phyloP scores from a whole-genome alignment of 129 eudicot genomes.

The Centella asiatica region DNA sequence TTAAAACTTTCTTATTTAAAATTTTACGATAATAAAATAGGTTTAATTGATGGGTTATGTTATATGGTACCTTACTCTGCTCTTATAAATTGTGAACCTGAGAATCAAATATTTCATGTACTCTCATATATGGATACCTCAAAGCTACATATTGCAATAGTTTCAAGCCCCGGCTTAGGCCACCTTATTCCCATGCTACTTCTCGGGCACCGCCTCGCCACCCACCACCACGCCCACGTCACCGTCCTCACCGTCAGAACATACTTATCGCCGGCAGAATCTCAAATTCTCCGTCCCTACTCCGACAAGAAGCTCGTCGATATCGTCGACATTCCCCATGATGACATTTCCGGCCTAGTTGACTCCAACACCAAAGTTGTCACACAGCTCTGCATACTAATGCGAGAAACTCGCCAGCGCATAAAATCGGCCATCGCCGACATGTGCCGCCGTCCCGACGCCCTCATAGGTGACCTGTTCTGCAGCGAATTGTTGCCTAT shows the following conservation, averaged over 20 bases:
- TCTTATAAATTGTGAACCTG: no score
- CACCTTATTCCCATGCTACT: slow-evolving; percentile 20
- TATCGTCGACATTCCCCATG: slow-evolving; percentile 34
- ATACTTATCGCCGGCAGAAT: slow-evolving; percentile 6
- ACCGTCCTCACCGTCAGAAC: slow-evolving; percentile 18
- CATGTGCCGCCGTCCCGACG: slow-evolving; percentile 30
- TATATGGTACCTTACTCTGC: no score
- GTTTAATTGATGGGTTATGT: no score
- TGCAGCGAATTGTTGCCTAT: slow-evolving; percentile 24
- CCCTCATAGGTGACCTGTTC: slow-evolving; percentile 40
- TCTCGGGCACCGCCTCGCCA: slow-evolving; percentile 21
- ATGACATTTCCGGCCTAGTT: slow-evolving; percentile 33
- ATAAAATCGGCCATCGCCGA: slow-evolving; percentile 27
- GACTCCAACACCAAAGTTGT: slow-evolving; percentile 25
- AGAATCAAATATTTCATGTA: no score
- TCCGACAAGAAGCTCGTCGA: slow-evolving; percentile 3
- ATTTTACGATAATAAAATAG: no score
- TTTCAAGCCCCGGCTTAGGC: slow-evolving; percentile 30
- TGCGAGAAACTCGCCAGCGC: slow-evolving; percentile 37
- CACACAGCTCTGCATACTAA: slow-evolving; percentile 30
- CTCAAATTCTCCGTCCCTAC: slow-evolving; percentile 1
- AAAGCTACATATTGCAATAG: slow-evolving; percentile 19
- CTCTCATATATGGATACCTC: neutral
- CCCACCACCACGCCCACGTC: slow-evolving; percentile 14
- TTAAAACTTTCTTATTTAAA: no score